Evolutionary conservation across 2,329 filamentous ascomycete genomes (phyloP).

Genomic region (Chlorencoelia australis): DNA sequence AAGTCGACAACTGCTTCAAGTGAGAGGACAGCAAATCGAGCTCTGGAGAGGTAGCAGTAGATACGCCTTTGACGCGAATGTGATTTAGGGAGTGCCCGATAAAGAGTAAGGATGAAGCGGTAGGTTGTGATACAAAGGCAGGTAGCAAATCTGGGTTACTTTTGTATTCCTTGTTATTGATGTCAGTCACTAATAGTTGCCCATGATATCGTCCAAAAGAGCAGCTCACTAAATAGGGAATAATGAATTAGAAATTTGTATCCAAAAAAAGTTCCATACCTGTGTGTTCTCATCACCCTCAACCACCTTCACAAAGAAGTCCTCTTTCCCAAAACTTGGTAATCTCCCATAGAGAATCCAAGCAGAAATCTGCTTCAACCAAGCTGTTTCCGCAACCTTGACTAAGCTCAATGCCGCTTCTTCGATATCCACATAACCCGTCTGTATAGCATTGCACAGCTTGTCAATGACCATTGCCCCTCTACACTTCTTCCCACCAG

Average conservation of each 20-base stretch:
- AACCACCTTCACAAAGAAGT: slow-evolving; percentile 67
- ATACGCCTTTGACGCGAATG: slow-evolving; percentile 49
- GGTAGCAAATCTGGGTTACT: slow-evolving; percentile 56
- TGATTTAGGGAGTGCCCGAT: slow-evolving; percentile 85
- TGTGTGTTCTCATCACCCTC: too few relatives aligned
- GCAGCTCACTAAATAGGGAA: too few relatives aligned
- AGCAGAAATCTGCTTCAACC: slow-evolving; percentile 80
- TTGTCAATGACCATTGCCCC: slow-evolving; percentile 70
- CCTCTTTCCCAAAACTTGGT: slow-evolving; percentile 64
- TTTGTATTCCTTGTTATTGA: slow-evolving; percentile 54
- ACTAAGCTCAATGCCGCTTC: slow-evolving; percentile 63
- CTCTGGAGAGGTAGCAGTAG: slow-evolving; percentile 34
- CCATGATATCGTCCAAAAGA: slow-evolving; percentile 1
- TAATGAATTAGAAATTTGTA: too few relatives aligned
- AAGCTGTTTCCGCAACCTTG: slow-evolving; percentile 74
- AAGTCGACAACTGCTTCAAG: slow-evolving; percentile 54
- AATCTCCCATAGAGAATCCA: slow-evolving; percentile 87
- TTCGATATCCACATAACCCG: slow-evolving; percentile 81
- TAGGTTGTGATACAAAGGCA: slow-evolving; percentile 63
- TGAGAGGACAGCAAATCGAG: slow-evolving; percentile 57
- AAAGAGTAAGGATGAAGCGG: slow-evolving; percentile 78
- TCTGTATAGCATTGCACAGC: slow-evolving; percentile 66
- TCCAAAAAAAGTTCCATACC: slow-evolving; percentile 16
- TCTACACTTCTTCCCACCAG: slow-evolving; percentile 36
- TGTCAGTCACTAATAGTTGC: too few relatives aligned